Conservation (phyloP, 1,284 basidiomycete species). For the Phylloporus gajari region DNA sequence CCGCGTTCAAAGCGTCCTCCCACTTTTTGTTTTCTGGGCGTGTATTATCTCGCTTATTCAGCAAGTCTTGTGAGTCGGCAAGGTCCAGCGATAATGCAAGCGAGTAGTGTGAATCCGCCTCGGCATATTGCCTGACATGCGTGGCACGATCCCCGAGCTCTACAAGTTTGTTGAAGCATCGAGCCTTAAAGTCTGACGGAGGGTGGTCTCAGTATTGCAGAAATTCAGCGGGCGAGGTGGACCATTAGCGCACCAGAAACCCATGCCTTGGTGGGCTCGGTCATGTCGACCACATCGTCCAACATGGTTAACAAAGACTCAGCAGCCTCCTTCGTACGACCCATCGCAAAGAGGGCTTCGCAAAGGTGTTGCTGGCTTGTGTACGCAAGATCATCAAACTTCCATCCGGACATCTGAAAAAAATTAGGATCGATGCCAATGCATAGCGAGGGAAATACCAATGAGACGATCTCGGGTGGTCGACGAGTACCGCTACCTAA, state of each 20-base stretch:
- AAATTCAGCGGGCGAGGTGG: not conserved
- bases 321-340: not conserved
- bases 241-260: not conserved
- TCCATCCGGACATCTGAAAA: constrained; percentile 3
- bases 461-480: not conserved
- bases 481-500: not conserved
- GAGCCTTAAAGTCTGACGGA: not conserved
- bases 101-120: not conserved
- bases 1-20: not conserved
- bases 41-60: not conserved
- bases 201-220: not conserved
- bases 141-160: not conserved
- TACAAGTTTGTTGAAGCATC: not conserved
- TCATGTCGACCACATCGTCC: not conserved
- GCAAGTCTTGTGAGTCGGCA: not conserved
- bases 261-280: not conserved
- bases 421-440: not conserved
- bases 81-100: constrained; percentile 2
- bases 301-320: not conserved
- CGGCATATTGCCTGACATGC: not conserved
- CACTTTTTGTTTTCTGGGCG: not conserved
- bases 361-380: not conserved
- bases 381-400: not conserved
- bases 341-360: not conserved
- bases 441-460: not conserved